Evolutionary conservation across 2,329 filamentous ascomycete species (phyloP), one percentile per base, ranked within the genome.

Genomic region (Coniochaeta ligniaria): DNA sequence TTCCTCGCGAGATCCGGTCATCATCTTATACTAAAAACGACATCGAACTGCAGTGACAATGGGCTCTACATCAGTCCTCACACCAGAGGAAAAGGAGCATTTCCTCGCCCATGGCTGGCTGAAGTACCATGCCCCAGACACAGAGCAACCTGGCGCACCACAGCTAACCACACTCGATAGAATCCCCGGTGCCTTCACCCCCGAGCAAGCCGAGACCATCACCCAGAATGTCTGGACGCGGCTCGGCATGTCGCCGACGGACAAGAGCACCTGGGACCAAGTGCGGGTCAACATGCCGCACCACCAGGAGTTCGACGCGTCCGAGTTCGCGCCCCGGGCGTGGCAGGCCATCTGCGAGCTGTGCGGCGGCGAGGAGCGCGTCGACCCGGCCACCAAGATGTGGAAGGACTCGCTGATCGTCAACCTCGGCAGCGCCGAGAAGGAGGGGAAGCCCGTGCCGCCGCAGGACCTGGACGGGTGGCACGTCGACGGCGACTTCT

Each of bases 401-500:
- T 90, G 87, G 87, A 79, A 79, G 64, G 87, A 90, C 73, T 80
- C 80, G 4, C 80, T 90, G 60, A 90, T 90, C 66, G 85, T 90
- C 45, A 90, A 90, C 71, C 78, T 90, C 8, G 88, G 88, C 14
- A 83, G 78, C 1, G 69, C 78, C 0, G 78, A 81, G 58, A 75
- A 75, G 63, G 80, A 83, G 62, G 79, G 80, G 6, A 76, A 76
- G 57, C 75, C 78, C 9, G 71, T 80, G 3, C 72, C 77, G 38
- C 84, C 84, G 0, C 75, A 79, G 58, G 78, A 83, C 0, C 73
- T 89, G 24, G 67, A 76, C 8, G 76, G 76, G 24, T 90, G 87
- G 87, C 87, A 90, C 71, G 84, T 88, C 20, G 87, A 90, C 71
- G 87, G 87, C 9, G 87, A 90, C 65, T 90, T 89, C 71, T 90